Percentiles rank a stretch among this genome's conserved stretches.
These are phyloP conservation scores for Colletotrichum sp. DNA, from an alignment of 2,329 filamentous ascomycete species.

Conservation along the genomic window DNA sequence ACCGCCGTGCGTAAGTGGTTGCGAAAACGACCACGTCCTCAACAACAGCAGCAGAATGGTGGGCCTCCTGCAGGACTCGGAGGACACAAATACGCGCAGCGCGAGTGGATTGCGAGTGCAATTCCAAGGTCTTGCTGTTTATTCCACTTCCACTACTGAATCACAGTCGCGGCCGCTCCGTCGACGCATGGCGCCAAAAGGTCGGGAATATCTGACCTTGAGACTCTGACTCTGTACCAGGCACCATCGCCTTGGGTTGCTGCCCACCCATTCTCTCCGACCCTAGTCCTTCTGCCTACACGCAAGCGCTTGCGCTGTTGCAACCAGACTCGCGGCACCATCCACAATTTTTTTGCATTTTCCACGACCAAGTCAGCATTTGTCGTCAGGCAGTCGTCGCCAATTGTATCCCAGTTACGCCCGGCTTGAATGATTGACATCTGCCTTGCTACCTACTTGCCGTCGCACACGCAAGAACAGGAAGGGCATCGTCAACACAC, in stretches of 20 bases:
- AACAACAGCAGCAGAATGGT: background rate
- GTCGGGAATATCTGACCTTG: background rate
- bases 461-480: background rate
- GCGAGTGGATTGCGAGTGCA: background rate
- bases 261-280: background rate
- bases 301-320: slow-evolving; percentile 7
- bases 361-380: background rate
- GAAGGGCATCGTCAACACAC: background rate
- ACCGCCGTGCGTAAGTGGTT: slow-evolving; percentile 7
- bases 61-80: slow-evolving; percentile 11
- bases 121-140: background rate
- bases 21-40: slow-evolving; percentile 1
- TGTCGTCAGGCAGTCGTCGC: slow-evolving; percentile 5
- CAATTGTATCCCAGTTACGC: background rate
- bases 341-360: background rate
- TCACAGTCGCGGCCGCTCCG: background rate
- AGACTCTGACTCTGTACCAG: background rate
- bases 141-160: background rate
- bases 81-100: background rate
- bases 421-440: background rate
- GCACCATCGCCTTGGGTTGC: background rate
- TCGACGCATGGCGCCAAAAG: background rate
- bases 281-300: background rate
- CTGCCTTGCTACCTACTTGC: background rate
- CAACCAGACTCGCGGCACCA: background rate